Percentiles rank a stretch among this genome's conserved stretches.
These are phyloP conservation scores for Priceomyces castillae DNA, from an alignment of 805 yeast genomes.

Conservation along the genomic window DNA sequence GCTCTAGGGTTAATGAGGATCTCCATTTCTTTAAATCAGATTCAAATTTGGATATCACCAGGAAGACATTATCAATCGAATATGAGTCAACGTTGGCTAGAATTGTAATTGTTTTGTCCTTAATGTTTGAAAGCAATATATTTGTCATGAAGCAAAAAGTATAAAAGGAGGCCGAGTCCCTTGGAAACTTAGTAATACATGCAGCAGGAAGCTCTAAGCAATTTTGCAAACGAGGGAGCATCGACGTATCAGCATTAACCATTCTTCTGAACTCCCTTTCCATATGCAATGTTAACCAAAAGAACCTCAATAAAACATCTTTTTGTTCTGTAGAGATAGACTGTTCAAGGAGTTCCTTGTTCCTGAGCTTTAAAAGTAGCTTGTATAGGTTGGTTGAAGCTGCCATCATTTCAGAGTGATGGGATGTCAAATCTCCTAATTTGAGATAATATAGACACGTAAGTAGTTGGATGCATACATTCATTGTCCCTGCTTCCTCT, in stretches of 20 bases:
- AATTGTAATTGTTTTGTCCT: neutral
- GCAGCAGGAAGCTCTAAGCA: neutral
- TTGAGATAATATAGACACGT: neutral
- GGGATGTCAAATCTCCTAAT: neutral
- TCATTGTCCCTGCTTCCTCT: neutral
- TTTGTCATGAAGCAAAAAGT: constrained; percentile 1
- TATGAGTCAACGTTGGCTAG: neutral
- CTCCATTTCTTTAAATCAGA: neutral
- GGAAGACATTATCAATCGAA: neutral
- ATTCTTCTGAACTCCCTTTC: too few species aligned
- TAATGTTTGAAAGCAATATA: constrained; percentile 1
- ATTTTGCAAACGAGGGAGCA: too few species aligned
- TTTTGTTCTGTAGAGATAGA: too few species aligned
- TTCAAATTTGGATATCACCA: neutral
- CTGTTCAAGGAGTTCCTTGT: neutral
- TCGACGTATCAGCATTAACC: too few species aligned
- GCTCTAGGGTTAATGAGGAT: neutral
- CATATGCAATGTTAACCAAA: too few species aligned
- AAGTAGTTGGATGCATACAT: neutral
- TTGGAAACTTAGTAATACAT: neutral
- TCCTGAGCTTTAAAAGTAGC: neutral
- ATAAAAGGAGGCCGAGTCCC: neutral
- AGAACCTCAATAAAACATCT: too few species aligned
- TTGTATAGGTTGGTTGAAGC: neutral
- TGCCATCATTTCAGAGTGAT: neutral